Evolutionary conservation across 352 stramenopile genomes (phyloP), one percentile per base, ranked within the genome.

Genomic region (Phytophthora fragariae): DNA sequence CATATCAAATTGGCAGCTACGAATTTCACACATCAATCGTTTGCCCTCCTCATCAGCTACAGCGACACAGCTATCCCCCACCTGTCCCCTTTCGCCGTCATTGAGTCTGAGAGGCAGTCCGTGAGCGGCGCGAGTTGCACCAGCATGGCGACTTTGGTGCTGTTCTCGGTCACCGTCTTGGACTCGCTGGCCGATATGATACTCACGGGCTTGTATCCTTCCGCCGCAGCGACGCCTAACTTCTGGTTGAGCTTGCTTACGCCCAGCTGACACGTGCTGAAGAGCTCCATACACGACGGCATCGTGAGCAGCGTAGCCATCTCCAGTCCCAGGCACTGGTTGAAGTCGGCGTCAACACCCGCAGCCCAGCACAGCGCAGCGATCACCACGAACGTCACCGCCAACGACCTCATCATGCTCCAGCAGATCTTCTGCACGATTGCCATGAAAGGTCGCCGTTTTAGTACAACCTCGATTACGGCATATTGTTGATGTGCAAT

Each of bases 161-260:
- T 73, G 12, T 82, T 81, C 5, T 77, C 75, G 37, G 66, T 39
- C 50, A 80, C 70, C 29, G 62, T 76, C 62, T 69, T 75, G 24
- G 82, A 89, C 44, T 90, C 73, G 41, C 79, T 92, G n/a, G 86
- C 86, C 27, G 86, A 92, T 17, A 92, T 73, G 58, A 94, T 57
- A 62, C 79, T 90, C 46, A 92, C 85, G 5, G 83, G 79, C 47
- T 83, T 77, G 49, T 86, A 81, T 24, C 46, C 31, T 14, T 73
- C 73, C 9, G 52, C 60, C 5, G 24, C 49, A 0, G 63, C 33
- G 47, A 62, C 37, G 2, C 71, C 61, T 1, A 92, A 74, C 69
- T 92, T 80, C 59, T 83, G 59, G 66, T 89, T 92, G 39, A 93
- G 79, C 56, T 81, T 83, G 47, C 39, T 56, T 21, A 90, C 77